Conservation (phyloP, 441 rosid species). For the Mallotus japonicus region DNA sequence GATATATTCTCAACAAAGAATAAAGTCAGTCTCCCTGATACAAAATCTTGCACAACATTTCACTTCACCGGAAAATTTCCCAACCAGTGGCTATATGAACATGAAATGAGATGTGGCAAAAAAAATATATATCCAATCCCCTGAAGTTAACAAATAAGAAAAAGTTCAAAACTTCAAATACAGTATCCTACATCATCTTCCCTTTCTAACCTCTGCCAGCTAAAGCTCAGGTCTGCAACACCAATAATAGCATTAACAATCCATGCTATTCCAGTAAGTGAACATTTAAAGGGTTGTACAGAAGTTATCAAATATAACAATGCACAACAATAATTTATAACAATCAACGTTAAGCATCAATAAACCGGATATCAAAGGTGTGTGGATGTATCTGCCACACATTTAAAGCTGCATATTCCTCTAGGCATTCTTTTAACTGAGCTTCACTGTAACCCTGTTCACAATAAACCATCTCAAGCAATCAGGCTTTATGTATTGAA, state of each 20-base stretch:
- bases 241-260: conserved; percentile 1
- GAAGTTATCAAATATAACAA: no score
- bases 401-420: conserved; percentile 93
- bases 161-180: background rate
- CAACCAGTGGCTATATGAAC: no score
- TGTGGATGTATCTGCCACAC: conserved; percentile 98
- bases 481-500: background rate
- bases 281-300: no score
- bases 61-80: no score
- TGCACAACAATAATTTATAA: conserved; percentile 11
- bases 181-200: background rate
- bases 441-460: conserved; percentile 98
- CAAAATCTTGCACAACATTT: no score
- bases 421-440: conserved; percentile 94
- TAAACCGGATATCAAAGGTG: conserved; percentile 92
- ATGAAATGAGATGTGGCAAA: no score
- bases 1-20: no score
- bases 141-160: background rate
- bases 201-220: background rate
- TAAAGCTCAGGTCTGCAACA: background rate
- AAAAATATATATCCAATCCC: no score
- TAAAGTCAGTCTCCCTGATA: no score
- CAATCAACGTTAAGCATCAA: conserved; percentile 42
- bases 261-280: background rate
- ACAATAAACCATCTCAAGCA: conserved; percentile 25